phyloP scores from a whole-genome alignment of 2,329 filamentous ascomycete genomes.

The Fusarium tupiense region DNA sequence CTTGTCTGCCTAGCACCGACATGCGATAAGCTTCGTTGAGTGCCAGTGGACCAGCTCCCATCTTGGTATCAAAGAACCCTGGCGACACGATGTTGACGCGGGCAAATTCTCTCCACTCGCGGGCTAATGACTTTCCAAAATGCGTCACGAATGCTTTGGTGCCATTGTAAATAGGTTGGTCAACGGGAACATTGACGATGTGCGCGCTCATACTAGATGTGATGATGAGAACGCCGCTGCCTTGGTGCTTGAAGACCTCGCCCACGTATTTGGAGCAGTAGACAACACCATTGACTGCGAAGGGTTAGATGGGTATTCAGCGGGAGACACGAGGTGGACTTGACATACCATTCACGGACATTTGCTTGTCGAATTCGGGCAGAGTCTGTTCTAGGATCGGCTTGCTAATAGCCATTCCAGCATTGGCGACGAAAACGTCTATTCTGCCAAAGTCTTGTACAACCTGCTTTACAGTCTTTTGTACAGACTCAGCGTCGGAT shows the following conservation, averaged over 20 bases:
- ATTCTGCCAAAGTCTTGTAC: not conserved
- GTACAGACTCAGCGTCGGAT: not conserved
- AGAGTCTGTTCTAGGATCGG: slow-evolving; percentile 63
- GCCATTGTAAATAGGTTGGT: slow-evolving; percentile 65
- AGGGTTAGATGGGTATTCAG: not conserved
- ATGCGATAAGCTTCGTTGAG: slow-evolving; percentile 59
- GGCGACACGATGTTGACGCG: slow-evolving; percentile 61
- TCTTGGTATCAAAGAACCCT: slow-evolving; percentile 60
- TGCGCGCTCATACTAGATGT: slow-evolving; percentile 59
- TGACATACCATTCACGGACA: slow-evolving; percentile 58
- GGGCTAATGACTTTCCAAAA: slow-evolving; percentile 61
- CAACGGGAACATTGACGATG: slow-evolving; percentile 59
- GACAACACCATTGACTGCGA: slow-evolving; percentile 54
- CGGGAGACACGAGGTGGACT: accelerated
- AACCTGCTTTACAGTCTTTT: not conserved
- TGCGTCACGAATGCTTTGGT: slow-evolving; percentile 64
- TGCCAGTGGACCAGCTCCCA: slow-evolving; percentile 56
- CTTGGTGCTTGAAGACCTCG: slow-evolving; percentile 53
- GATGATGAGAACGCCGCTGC: slow-evolving; percentile 60
- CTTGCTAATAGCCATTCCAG: slow-evolving; percentile 54
- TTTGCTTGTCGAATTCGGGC: slow-evolving; percentile 59
- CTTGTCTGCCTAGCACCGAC: slow-evolving; percentile 64
- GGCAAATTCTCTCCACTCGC: slow-evolving; percentile 65
- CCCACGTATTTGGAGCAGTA: slow-evolving; percentile 55
- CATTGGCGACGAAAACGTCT: not conserved